phyloP scores from a whole-genome alignment of 176 grass and related monocot genomes.

The Bothriochloa decipiens region DNA sequence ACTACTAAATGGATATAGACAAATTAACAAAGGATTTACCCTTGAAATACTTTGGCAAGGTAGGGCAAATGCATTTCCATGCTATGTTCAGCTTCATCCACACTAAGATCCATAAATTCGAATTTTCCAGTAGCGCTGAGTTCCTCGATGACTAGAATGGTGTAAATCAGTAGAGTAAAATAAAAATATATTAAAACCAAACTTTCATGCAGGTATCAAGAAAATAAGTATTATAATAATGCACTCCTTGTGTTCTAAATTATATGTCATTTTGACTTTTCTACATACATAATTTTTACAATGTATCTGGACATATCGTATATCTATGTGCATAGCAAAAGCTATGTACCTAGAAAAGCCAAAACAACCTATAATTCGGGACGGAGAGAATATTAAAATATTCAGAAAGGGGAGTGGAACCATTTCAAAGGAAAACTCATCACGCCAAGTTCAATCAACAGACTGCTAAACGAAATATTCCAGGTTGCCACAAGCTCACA shows the following conservation, averaged over 20 bases:
- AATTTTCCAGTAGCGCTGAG: slow-evolving; percentile 80
- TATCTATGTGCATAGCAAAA: too few relatives aligned
- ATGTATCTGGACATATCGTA: too few relatives aligned
- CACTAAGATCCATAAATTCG: slow-evolving; percentile 91
- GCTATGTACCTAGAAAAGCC: too few relatives aligned
- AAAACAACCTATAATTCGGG: too few relatives aligned
- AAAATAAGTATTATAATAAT: slow-evolving; percentile 42
- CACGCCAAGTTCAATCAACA: neutral
- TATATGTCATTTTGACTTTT: neutral
- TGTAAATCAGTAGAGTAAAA: slow-evolving; percentile 37
- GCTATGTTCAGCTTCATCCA: slow-evolving; percentile 99
- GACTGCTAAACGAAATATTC: neutral
- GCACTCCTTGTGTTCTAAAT: neutral
- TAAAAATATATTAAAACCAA: slow-evolving; percentile 51
- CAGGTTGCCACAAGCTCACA: neutral
- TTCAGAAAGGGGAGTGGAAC: slow-evolving; percentile 13
- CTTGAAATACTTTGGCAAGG: slow-evolving; percentile 92
- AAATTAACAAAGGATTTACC: slow-evolving; percentile 58
- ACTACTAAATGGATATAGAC: slow-evolving; percentile 13
- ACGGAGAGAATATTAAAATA: neutral
- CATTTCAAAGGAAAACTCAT: neutral
- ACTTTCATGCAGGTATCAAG: slow-evolving; percentile 57
- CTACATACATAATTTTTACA: neutral
- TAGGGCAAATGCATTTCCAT: slow-evolving; percentile 99
- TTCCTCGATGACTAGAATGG: slow-evolving; percentile 77